These are phyloP conservation scores for Acanthochlamys bracteata DNA, from an alignment of 106 monocot genomes.

Conservation along the genomic window DNA sequence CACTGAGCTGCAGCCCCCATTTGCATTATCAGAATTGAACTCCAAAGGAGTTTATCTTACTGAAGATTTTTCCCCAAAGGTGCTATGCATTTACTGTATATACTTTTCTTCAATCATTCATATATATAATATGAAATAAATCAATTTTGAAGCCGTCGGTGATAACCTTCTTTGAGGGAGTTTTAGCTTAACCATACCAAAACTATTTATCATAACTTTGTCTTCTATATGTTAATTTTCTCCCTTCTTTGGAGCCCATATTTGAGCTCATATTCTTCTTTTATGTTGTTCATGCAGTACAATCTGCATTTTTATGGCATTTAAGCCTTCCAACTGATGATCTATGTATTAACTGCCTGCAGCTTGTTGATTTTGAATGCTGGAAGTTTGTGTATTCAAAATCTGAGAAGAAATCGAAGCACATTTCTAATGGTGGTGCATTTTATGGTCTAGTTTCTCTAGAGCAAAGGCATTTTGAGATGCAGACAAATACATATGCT, in stretches of 20 bases:
- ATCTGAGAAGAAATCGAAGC: constrained; percentile 28
- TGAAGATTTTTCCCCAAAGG: constrained; percentile 99
- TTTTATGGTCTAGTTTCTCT: constrained; percentile 33
- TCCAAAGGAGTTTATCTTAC: constrained; percentile 83
- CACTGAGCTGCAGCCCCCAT: constrained; percentile 75
- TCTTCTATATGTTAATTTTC: too few relatives aligned
- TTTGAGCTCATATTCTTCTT: background rate
- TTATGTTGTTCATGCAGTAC: background rate
- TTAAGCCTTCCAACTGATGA: background rate
- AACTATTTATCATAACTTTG: too few relatives aligned
- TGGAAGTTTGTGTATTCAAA: constrained; percentile 69
- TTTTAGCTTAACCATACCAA: too few relatives aligned
- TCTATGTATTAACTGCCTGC: constrained; percentile 7
- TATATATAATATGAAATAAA: background rate
- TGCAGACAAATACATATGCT: constrained; percentile 47
- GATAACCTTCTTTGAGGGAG: too few relatives aligned
- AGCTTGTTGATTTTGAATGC: constrained; percentile 97
- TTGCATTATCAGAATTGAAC: constrained; percentile 63
- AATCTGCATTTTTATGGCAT: background rate
- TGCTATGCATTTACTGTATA: constrained; percentile 9
- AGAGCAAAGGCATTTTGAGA: constrained; percentile 12
- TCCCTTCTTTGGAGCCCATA: too few relatives aligned
- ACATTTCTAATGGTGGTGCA: constrained; percentile 29
- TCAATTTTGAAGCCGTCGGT: too few relatives aligned
- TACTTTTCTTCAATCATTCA: background rate